A percentile compares a stretch with the other conserved stretches of the same genome.
phyloP scores from a whole-genome alignment of 768 basidiomycete genomes.

The Mycena albidolilacea region DNA sequence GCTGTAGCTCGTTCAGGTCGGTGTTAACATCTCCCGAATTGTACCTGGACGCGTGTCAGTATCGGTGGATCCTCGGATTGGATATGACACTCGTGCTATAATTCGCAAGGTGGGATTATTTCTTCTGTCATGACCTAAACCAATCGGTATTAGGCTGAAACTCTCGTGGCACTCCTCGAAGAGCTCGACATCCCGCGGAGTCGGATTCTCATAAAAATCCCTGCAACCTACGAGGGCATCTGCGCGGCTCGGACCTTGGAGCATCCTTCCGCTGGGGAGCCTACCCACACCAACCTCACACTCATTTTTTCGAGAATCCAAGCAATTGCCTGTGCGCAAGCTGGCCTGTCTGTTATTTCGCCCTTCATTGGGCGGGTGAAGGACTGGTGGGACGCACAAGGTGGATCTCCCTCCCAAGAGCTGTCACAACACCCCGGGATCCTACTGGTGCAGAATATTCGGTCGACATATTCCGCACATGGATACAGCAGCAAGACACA shows the following conservation, averaged over 20 bases:
- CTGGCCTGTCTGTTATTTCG: conserved; percentile 51
- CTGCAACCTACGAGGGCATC: conserved; percentile 53
- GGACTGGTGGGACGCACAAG: conserved; percentile 53
- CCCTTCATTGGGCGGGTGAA: conserved; percentile 58
- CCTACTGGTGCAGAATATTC: conserved; percentile 49
- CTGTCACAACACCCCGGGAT: conserved; percentile 51
- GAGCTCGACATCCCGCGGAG: conserved; percentile 47
- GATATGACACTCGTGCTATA: conserved; percentile 46
- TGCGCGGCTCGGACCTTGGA: conserved; percentile 50
- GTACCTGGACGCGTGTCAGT: conserved; percentile 55
- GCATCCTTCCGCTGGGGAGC: conserved; percentile 28
- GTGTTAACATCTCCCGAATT: conserved; percentile 49
- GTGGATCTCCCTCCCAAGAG: conserved; percentile 19
- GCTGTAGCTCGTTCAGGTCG: conserved; percentile 51
- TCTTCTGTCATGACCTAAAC: neutral
- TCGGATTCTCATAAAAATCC: conserved; percentile 54
- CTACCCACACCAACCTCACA: conserved; percentile 55
- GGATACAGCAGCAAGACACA: conserved; percentile 43
- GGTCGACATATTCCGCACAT: conserved; percentile 43
- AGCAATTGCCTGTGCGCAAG: conserved; percentile 55
- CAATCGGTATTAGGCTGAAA: conserved; percentile 39
- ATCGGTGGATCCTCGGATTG: conserved; percentile 54
- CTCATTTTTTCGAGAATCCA: conserved; percentile 54
- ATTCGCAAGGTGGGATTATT: conserved; percentile 43
- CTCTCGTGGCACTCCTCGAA: conserved; percentile 49